Percentiles rank a stretch among this genome's conserved stretches.
phyloP scores from a whole-genome alignment of 495 filamentous ascomycete species.

The Talaromyces stipitatus region DNA sequence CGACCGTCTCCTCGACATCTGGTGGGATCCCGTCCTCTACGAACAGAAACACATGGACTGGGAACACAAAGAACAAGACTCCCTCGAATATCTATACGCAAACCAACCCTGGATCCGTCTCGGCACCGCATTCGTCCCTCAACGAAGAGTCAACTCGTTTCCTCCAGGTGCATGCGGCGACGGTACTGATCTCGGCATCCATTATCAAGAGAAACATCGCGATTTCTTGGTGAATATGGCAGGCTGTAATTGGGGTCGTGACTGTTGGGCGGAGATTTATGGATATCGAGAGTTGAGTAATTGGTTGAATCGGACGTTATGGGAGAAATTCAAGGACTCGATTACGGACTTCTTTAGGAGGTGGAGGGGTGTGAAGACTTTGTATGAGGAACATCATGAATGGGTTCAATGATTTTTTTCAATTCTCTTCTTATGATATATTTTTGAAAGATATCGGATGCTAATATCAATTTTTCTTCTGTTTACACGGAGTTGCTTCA shows the following conservation, averaged over 20 bases:
- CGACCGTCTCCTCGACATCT: slow-evolving; percentile 86
- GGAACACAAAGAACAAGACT: slow-evolving; percentile 98
- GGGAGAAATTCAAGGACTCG: slow-evolving; percentile 52
- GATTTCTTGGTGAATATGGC: slow-evolving; percentile 99
- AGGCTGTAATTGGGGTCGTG: slow-evolving; percentile 90
- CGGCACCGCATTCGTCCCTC: slow-evolving; percentile 81
- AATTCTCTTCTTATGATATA: slow-evolving; percentile 1
- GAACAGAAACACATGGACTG: slow-evolving; percentile 99
- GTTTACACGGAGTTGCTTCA: background rate
- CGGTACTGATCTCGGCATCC: slow-evolving; percentile 62
- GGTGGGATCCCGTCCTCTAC: slow-evolving; percentile 98
- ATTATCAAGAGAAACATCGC: slow-evolving; percentile 76
- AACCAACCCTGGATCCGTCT: slow-evolving; percentile 90
- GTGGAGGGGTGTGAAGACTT: background rate
- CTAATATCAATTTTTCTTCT: background rate
- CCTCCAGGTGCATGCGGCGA: slow-evolving; percentile 84
- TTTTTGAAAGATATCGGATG: background rate
- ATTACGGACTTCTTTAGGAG: slow-evolving; percentile 17
- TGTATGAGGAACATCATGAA: slow-evolving; percentile 6
- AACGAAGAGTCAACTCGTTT: slow-evolving; percentile 91
- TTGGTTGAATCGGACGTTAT: slow-evolving; percentile 69
- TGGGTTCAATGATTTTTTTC: background rate
- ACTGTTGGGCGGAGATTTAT: slow-evolving; percentile 98
- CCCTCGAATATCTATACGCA: slow-evolving; percentile 84
- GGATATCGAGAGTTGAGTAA: slow-evolving; percentile 85